A percentile compares a stretch with the other conserved stretches of the same genome.
phyloP scores from a whole-genome alignment of 768 basidiomycete genomes.

The Lactarius hatsudake region DNA sequence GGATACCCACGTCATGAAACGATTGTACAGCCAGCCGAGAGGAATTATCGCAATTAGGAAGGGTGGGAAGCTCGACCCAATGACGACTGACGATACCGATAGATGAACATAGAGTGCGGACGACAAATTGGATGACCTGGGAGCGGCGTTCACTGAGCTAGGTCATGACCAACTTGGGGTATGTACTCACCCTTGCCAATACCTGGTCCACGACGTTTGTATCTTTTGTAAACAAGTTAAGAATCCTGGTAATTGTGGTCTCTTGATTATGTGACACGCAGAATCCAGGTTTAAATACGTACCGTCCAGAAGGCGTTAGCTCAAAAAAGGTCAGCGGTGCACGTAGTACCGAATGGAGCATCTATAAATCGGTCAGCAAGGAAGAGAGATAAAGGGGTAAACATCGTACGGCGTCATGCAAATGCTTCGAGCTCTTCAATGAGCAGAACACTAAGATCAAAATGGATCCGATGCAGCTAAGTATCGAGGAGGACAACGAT shows the following conservation, averaged over 20 bases:
- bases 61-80: slow-evolving; percentile 77
- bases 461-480: slow-evolving; percentile 55
- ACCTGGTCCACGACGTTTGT: slow-evolving; percentile 83
- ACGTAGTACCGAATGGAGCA: slow-evolving; percentile 75
- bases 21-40: slow-evolving; percentile 72
- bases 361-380: slow-evolving; percentile 42
- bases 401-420: slow-evolving; percentile 70
- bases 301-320: slow-evolving; percentile 82
- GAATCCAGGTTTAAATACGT: slow-evolving; percentile 25
- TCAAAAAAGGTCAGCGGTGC: slow-evolving; percentile 91
- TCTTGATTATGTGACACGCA: neutral
- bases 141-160: slow-evolving; percentile 7
- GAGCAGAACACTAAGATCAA: slow-evolving; percentile 78
- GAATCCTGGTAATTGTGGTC: slow-evolving; percentile 48
- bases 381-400: neutral
- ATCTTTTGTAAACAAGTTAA: slow-evolving; percentile 92
- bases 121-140: slow-evolving; percentile 62
- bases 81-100: slow-evolving; percentile 66
- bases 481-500: slow-evolving; percentile 53
- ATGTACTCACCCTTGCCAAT: slow-evolving; percentile 53
- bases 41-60: slow-evolving; percentile 77
- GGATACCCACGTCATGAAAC: slow-evolving; percentile 68
- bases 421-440: slow-evolving; percentile 63
- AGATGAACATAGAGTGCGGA: slow-evolving; percentile 60
- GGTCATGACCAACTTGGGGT: neutral